Evolutionary conservation across 768 basidiomycete genomes (phyloP), one percentile per base, ranked within the genome.

Genomic region (Suillus brevipes): DNA sequence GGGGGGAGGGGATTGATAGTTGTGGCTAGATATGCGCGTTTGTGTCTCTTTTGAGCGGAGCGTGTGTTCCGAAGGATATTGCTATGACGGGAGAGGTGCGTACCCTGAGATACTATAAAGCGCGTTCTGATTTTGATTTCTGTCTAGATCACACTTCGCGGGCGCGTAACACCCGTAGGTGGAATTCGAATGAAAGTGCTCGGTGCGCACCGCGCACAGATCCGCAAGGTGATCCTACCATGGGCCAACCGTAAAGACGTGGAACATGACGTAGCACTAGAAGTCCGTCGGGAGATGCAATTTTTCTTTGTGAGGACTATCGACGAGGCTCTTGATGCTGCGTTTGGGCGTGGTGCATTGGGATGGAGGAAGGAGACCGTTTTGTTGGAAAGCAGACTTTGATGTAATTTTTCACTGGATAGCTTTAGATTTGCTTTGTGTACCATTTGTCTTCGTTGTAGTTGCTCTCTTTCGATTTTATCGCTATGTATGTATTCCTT

Each of bases 161-260:
- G 93, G 18, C 86, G 86, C 9, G 89, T 94, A 42, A 91, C 89
- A 0, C 87, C 94, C 6, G 91, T 97, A 2, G 94, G 94, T 4
- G 94, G 94, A 0, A 92, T 97, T 77, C 94, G 95, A 73, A 95
- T 95, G 81, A 94, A 94, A 73, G 83, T 96, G 1, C 84, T 97
- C 20, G 94, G 94, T 20, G 95, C 95, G 0, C 94, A 96, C 74
- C 87, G 95, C 7, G 93, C 93, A 2, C 87, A 90, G 42, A 86
- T 95, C 52, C 89, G 83, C 57, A 95, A 89, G 72, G 86, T 97
- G 42, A 89, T 97, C 62, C 80, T 97, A 7, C 95, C 95, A 0
- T 88, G 84, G 80, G 87, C 88, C 36, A 97, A 97, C 71, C 82
- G 87, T 62, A 94, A 94, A 70, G 94, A 97, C 65, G 92, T 96